Evolutionary conservation across 2,329 filamentous ascomycete species (phyloP).

Genomic region (Pseudogymnoascus destructans): DNA sequence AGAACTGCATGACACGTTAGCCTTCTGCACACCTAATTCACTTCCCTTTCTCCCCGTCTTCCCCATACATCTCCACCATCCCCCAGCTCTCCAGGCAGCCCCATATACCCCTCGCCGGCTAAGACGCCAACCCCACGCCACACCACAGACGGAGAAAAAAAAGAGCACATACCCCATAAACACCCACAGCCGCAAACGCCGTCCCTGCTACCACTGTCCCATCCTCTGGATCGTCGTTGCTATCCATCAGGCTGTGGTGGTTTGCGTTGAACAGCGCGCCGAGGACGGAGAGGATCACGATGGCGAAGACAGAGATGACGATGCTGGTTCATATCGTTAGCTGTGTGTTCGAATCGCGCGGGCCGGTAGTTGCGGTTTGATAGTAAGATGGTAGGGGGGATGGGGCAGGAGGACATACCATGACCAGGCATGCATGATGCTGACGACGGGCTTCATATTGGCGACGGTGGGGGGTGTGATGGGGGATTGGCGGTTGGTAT

Average conservation of each 20-base stretch:
- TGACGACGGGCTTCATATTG: slow-evolving; percentile 84
- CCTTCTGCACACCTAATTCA: background rate
- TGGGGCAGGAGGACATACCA: slow-evolving; percentile 47
- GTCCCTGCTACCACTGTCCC: slow-evolving; percentile 68
- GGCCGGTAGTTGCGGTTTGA: background rate
- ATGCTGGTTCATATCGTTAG: slow-evolving; percentile 36
- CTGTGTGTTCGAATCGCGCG: background rate
- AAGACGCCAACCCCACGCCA: background rate
- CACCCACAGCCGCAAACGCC: slow-evolving; percentile 74
- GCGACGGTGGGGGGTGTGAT: slow-evolving; percentile 13
- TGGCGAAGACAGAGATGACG: slow-evolving; percentile 52
- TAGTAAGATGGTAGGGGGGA: slow-evolving; percentile 8
- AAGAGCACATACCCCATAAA: slow-evolving; percentile 63
- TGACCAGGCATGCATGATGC: slow-evolving; percentile 84
- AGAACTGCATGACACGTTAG: slow-evolving; percentile 42
- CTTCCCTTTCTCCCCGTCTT: background rate
- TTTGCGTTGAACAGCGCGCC: slow-evolving; percentile 63
- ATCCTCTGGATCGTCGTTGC: slow-evolving; percentile 56
- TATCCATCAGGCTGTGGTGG: slow-evolving; percentile 75
- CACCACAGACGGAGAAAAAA: background rate
- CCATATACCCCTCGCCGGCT: background rate
- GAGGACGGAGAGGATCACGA: slow-evolving; percentile 51
- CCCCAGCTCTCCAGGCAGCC: background rate
- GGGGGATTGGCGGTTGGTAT: background rate
- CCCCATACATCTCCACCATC: background rate